phyloP scores from a whole-genome alignment of 2,329 filamentous ascomycete species.

The Phaeosphaeriaceae sp. region DNA sequence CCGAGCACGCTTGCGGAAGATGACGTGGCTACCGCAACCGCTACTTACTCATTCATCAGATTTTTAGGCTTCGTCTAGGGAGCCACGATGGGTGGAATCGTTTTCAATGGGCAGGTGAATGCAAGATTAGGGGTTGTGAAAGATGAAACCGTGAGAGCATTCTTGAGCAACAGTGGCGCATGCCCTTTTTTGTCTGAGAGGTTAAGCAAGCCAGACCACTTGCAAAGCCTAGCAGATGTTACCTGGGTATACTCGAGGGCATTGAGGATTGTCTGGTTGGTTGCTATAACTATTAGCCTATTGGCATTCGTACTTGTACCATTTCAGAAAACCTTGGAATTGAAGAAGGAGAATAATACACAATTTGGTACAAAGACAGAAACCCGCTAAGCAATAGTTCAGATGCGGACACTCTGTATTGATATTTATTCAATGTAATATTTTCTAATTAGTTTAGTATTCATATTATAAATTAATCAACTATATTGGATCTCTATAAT shows the following conservation, averaged over 20 bases:
- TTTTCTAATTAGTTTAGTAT: too few species aligned
- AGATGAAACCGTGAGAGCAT: neutral
- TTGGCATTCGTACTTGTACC: slow-evolving; percentile 8
- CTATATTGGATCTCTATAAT: too few species aligned
- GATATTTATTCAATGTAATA: too few species aligned
- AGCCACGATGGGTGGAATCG: slow-evolving; percentile 11
- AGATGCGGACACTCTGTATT: too few species aligned
- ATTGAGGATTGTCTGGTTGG: slow-evolving; percentile 10
- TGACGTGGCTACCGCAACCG: slow-evolving; percentile 15
- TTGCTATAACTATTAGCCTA: slow-evolving; percentile 3
- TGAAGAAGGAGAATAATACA: slow-evolving; percentile 8
- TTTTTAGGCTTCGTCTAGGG: slow-evolving; percentile 22
- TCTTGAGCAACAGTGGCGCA: neutral
- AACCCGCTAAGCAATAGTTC: too few species aligned
- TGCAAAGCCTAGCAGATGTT: neutral
- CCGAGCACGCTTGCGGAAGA: slow-evolving; percentile 41
- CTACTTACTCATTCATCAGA: slow-evolving; percentile 19
- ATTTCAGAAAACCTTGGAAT: slow-evolving; percentile 1
- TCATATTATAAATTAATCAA: too few species aligned
- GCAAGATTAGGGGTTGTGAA: neutral
- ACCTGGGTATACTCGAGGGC: slow-evolving; percentile 5
- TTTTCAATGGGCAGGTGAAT: slow-evolving; percentile 11
- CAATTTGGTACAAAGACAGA: slow-evolving; percentile 34
- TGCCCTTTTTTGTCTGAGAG: neutral
- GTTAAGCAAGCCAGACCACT: neutral